These are phyloP conservation scores for Cladophialophora bantiana DNA, from an alignment of 2,329 filamentous ascomycete genomes.

Conservation along the genomic window DNA sequence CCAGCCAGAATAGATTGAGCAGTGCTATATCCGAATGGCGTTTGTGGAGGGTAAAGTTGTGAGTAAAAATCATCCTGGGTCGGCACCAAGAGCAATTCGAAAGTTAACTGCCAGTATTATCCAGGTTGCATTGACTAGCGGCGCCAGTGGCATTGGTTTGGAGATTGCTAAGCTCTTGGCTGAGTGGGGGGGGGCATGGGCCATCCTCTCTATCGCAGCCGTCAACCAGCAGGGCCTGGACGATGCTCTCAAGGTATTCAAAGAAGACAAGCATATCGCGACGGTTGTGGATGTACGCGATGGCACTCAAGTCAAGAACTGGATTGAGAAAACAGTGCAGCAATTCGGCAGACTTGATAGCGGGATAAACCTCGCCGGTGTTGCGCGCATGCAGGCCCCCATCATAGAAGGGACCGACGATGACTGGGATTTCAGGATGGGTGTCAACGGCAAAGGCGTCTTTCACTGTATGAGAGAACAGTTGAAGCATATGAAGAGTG, in stretches of 20 bases:
- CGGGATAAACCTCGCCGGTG: slow-evolving; percentile 49
- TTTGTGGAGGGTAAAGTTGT: background rate
- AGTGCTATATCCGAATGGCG: background rate
- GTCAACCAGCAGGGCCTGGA: slow-evolving; percentile 50
- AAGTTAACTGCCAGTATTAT: background rate
- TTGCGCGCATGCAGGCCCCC: slow-evolving; percentile 18
- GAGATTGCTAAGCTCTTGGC: slow-evolving; percentile 56
- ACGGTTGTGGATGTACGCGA: slow-evolving; percentile 44
- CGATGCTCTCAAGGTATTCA: slow-evolving; percentile 37
- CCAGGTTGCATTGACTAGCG: slow-evolving; percentile 3
- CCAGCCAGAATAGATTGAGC: background rate
- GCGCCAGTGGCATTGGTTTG: slow-evolving; percentile 59
- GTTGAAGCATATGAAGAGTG: slow-evolving; percentile 48
- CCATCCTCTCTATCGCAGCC: slow-evolving; percentile 58
- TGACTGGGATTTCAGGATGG: slow-evolving; percentile 48
- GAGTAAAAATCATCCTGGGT: background rate
- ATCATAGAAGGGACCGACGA: slow-evolving; percentile 45
- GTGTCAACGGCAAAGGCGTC: slow-evolving; percentile 49
- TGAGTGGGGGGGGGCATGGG: slow-evolving; percentile 54
- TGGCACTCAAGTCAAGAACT: slow-evolving; percentile 39
- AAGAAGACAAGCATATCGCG: background rate
- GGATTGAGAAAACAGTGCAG: slow-evolving; percentile 46
- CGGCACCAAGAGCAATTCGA: background rate
- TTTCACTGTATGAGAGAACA: slow-evolving; percentile 46
- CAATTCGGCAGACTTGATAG: slow-evolving; percentile 49